phyloP scores from a whole-genome alignment of 139 green algal species.

The Astrephomene gubernaculifera region DNA sequence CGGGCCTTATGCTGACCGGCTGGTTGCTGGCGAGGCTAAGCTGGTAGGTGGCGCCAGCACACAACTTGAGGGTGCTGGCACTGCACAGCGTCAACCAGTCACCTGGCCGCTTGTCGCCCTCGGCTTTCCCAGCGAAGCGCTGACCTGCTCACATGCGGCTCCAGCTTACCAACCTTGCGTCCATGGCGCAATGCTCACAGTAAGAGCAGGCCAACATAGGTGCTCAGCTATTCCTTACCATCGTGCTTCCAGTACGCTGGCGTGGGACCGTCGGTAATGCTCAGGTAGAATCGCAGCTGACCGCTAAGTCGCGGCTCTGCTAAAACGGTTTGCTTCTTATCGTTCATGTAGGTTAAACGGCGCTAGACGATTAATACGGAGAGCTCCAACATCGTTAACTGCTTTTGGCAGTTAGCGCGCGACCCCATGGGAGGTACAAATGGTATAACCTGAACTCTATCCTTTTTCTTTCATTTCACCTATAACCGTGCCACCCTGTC shows the following conservation, averaged over 20 bases:
- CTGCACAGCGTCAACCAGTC: constrained; percentile 7
- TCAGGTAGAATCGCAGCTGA: constrained; percentile 12
- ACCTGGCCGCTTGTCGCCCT: not conserved
- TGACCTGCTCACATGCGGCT: not conserved
- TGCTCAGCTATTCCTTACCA: too few relatives aligned
- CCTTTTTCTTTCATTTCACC: too few relatives aligned
- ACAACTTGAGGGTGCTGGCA: constrained; percentile 26
- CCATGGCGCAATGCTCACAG: not conserved
- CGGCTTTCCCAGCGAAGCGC: not conserved
- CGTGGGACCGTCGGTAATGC: not conserved
- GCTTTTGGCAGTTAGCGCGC: too few relatives aligned
- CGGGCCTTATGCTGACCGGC: not conserved
- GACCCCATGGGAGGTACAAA: too few relatives aligned
- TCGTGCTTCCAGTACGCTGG: constrained; percentile 27
- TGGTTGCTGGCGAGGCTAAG: constrained; percentile 5
- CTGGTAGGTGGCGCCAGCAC: not conserved
- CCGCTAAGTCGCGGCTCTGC: too few relatives aligned
- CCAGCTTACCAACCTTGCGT: not conserved
- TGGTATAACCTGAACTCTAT: too few relatives aligned
- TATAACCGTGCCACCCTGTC: too few relatives aligned
- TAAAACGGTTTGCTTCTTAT: too few relatives aligned
- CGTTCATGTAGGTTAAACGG: too few relatives aligned
- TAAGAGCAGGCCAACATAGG: too few relatives aligned
- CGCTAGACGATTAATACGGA: too few relatives aligned
- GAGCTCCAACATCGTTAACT: too few relatives aligned